A percentile compares a stretch with the other conserved stretches of the same genome.
phyloP scores from a whole-genome alignment of 371 early-diverging fungal species.

The Nematocida sp. region DNA sequence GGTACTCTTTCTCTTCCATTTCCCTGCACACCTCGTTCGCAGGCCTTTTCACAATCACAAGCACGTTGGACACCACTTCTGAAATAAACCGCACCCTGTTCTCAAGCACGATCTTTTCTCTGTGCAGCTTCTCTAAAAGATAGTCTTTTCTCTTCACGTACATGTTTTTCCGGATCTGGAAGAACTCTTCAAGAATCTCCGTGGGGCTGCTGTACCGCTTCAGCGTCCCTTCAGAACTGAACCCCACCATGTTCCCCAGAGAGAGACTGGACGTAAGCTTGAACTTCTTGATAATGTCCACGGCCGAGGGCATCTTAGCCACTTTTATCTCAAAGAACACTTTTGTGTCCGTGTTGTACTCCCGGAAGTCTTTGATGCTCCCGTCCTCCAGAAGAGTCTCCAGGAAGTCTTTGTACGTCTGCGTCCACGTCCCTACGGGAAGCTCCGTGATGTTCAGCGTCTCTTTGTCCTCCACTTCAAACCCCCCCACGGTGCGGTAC shows the following conservation, averaged over 20 bases:
- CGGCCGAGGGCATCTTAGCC: background rate
- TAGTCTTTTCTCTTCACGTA: conserved; percentile 84
- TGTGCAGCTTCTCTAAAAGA: conserved; percentile 69
- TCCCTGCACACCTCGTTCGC: conserved; percentile 73
- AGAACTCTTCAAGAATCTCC: conserved; percentile 85
- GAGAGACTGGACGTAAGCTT: conserved; percentile 71
- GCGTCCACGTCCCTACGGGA: conserved; percentile 87
- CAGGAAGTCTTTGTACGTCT: conserved; percentile 78
- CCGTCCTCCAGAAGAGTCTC: conserved; percentile 69
- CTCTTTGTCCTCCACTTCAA: conserved; percentile 69
- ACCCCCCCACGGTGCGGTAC: conserved; percentile 72
- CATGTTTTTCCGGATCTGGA: conserved; percentile 73
- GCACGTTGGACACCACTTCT: conserved; percentile 75
- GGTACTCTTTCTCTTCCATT: conserved; percentile 70
- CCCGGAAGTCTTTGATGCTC: conserved; percentile 67
- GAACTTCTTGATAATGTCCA: conserved; percentile 72
- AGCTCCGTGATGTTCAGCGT: conserved; percentile 79
- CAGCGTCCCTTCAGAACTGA: conserved; percentile 79
- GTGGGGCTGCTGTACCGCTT: conserved; percentile 73
- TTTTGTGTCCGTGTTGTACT: conserved; percentile 66
- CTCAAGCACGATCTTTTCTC: conserved; percentile 72
- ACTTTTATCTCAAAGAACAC: conserved; percentile 76
- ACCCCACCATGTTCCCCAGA: conserved; percentile 88
- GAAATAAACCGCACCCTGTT: conserved; percentile 85
- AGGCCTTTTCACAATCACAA: conserved; percentile 78